Conservation (phyloP, 441 rosid species). For the Erysimum cheiri region DNA sequence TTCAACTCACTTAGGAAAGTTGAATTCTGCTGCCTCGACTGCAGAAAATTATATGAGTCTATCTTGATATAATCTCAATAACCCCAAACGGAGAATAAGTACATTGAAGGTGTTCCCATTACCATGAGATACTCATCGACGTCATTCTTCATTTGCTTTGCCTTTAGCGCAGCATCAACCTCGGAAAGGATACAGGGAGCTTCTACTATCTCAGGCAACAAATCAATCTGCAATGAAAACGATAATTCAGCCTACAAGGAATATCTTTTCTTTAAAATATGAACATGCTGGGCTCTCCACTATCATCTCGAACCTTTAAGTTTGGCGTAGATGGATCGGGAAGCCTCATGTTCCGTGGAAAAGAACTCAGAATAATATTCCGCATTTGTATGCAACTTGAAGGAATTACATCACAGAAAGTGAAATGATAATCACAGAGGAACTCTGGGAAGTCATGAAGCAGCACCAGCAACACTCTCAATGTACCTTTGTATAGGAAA, state of each 20-base stretch:
- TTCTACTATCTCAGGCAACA: conserved; percentile 91
- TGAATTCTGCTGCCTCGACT: conserved; percentile 83
- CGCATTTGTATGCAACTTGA: conserved; percentile 99
- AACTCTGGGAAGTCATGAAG: conserved; percentile 99
- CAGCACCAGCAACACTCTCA: conserved; percentile 92
- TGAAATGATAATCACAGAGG: conserved; percentile 96
- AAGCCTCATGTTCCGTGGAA: conserved; percentile 97
- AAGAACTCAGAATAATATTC: conserved; percentile 93
- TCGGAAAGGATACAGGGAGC: conserved; percentile 90
- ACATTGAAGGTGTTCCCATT: conserved; percentile 4
- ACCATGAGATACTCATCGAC: conserved; percentile 98
- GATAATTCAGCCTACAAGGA: conserved; percentile 26
- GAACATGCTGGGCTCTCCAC: conserved; percentile 13
- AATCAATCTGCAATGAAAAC: conserved; percentile 73
- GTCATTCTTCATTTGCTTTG: conserved; percentile 89
- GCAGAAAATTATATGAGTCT: conserved; percentile 34
- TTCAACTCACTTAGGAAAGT: conserved; percentile 78
- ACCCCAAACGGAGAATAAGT: conserved; percentile 1
- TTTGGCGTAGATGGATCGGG: conserved; percentile 99
- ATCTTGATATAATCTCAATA: conserved; percentile 4
- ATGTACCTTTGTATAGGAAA: conserved; percentile 89
- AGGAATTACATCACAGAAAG: conserved; percentile 98
- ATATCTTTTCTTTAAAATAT: background rate
- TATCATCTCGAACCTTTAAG: conserved; percentile 66
- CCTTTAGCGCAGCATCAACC: conserved; percentile 90